Percentiles rank a stretch among this genome's conserved stretches.
phyloP scores from a whole-genome alignment of 306 rosid genomes.

The Sicyos edulis region DNA sequence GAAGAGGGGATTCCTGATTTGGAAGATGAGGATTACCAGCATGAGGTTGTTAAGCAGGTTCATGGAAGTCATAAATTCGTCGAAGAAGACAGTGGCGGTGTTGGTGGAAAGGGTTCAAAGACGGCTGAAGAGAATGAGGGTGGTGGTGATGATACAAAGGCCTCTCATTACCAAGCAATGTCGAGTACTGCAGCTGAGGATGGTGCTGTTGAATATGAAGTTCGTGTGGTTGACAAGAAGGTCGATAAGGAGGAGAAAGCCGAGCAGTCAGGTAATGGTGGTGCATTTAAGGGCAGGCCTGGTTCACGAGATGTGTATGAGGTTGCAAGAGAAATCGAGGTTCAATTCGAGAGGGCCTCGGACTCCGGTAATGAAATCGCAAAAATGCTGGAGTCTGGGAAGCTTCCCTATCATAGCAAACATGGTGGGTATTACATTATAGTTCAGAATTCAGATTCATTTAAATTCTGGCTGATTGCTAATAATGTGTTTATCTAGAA shows the following conservation, averaged over 20 bases:
- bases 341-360: slow-evolving; percentile 69
- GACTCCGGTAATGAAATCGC: slow-evolving; percentile 68
- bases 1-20: slow-evolving; percentile 96
- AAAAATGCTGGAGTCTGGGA: slow-evolving; percentile 74
- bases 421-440: slow-evolving; percentile 36
- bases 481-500: not conserved
- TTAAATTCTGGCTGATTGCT: not conserved
- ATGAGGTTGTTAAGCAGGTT: slow-evolving; percentile 76
- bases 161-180: slow-evolving; percentile 37
- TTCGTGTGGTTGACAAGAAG: slow-evolving; percentile 59
- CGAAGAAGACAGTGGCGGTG: slow-evolving; percentile 24
- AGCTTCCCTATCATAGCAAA: slow-evolving; percentile 54
- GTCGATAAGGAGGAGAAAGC: slow-evolving; percentile 57
- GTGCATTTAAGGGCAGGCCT: slow-evolving; percentile 37
- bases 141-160: slow-evolving; percentile 21
- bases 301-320: slow-evolving; percentile 58
- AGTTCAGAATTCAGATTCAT: slow-evolving; percentile 14
- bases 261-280: slow-evolving; percentile 40
- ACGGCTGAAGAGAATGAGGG: slow-evolving; percentile 24
- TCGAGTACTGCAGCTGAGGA: slow-evolving; percentile 38
- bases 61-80: slow-evolving; percentile 54
- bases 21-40: slow-evolving; percentile 69
- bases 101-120: slow-evolving; percentile 27
- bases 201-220: slow-evolving; percentile 48
- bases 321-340: slow-evolving; percentile 66